phyloP scores from a whole-genome alignment of 179 eudicot genomes.

The Drosera spatulata region DNA sequence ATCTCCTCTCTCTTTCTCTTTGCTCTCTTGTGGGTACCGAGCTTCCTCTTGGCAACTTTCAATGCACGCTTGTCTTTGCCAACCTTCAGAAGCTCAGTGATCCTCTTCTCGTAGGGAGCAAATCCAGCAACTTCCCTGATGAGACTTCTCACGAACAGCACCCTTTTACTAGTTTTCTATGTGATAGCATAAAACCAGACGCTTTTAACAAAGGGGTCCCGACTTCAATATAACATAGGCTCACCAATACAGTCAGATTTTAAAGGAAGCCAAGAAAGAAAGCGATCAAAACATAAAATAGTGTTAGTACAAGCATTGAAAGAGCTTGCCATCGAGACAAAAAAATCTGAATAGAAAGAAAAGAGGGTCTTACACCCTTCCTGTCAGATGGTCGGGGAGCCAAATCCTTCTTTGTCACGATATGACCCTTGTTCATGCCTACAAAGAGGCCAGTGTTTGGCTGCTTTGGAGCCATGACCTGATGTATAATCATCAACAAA shows the following conservation, averaged over 20 bases:
- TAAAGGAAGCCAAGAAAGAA: not conserved
- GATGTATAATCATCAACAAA: not conserved
- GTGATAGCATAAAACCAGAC: not conserved
- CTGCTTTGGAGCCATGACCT: constrained; percentile 64
- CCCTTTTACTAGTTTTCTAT: constrained; percentile 15
- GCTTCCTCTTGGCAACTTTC: constrained; percentile 16
- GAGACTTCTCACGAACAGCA: constrained; percentile 10
- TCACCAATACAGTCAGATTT: not conserved
- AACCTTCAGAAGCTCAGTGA: constrained; percentile 4
- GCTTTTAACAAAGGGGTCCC: not conserved
- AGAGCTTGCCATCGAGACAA: not conserved
- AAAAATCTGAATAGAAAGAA: not conserved
- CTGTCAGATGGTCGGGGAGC: constrained; percentile 13
- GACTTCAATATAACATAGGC: not conserved
- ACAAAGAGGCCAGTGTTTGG: constrained; percentile 67
- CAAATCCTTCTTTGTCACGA: not conserved
- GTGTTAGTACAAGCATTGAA: no score
- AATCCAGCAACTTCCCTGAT: not conserved
- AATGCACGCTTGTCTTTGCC: constrained; percentile 16
- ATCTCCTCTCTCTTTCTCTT: constrained; percentile 7
- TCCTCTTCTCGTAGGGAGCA: no score
- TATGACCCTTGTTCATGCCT: not conserved
- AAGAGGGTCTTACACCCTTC: constrained; percentile 9
- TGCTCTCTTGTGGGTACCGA: no score
- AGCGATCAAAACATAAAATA: not conserved